Base-by-base conservation (phyloP, 176 grass and related monocot genomes). In the Oryza meridionalis region DNA sequence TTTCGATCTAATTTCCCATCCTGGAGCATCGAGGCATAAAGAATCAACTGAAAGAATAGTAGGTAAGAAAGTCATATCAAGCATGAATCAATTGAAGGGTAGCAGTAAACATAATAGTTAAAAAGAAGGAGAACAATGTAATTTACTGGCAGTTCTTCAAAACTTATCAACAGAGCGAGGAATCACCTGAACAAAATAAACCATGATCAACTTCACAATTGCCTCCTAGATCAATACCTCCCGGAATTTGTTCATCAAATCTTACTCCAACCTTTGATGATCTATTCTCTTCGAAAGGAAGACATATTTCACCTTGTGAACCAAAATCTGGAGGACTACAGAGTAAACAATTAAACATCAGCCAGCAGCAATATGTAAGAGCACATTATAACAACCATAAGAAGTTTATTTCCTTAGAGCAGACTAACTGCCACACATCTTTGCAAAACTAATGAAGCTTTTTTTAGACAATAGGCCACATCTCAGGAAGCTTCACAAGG, bases 271-370 rank as follows among this genome's bases (percentile, higher is more conserved):
- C 75, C 90, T 98, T 98, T 1, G 96, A 95, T 59, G 81, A 90
- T 73, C 85, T 92, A 70, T 98, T 98, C 87, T 95, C 93, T 93
- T 98, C 91, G 7, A 98, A 98, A 84, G 93, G 89, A 76, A 98
- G 96, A 82, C 76, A 85, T 76, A 98, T 92, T 88, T 93, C 92
- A 53, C 96, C 96, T 59, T 79, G 86, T 58, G 94, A 90, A 37
- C 93, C 96, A 90, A 92, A 89, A 72, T 85, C 89, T 87, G 96
- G 96, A 72, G 87, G 91, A 58, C 96, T 98, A 65, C 84, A 90
- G 37, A 67, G 83, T 85, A 62, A 83, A 86, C 59, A 79, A 84
- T 74, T 45, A 27, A 61, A 78, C 58, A 78, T 79, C 70, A 73
- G 59, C 1, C 69, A 74, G 17, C 65, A 58, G 11, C 43, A 67